Evolutionary conservation across 768 basidiomycete genomes (phyloP), one percentile per base, ranked within the genome.

Genomic region (Cystobasidium ongulense): DNA sequence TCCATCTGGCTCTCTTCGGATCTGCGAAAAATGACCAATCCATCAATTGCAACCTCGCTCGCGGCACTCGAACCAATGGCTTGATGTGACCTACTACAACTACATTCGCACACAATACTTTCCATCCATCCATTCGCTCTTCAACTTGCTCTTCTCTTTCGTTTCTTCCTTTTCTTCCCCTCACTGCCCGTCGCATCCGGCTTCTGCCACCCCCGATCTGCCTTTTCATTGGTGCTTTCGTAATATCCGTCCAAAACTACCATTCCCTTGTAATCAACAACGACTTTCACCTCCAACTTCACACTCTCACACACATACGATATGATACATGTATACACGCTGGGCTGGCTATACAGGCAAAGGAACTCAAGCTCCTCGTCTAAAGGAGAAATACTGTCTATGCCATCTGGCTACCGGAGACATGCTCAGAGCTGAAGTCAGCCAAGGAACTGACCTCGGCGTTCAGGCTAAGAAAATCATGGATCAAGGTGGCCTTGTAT

Each of bases 331-430:
- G 15, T 39, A 21, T 46, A 46, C n/a, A 46, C 43, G 13, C 43
- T 46, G 13, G 13, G n/a, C 57, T 13, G 25, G 25, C 71, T 11
- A 33, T 72, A 39, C 80, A 96, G 95, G 95, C 77, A 99, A 99
- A 85, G 96, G 96, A 31, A 99, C 96, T 1, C 96, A 99, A 82
- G 96, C 93, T 0, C 95, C 96, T 4, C 86, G 85, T 80, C 93
- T 99, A 84, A 88, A 89, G 65, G 88, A 92, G 76, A 86, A 90
- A 80, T 99, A 90, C 85, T 94, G 92, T 80, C 87, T 99, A 54
- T 99, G 96, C 85, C 96, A 99, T 84, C 84, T 99, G 78, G 95
- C 96, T 29, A 99, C 96, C 35, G 96, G 96, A 23, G 96, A 99
- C 84, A 95, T 99, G 92, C 86, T 99, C 73, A 89, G 96, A 63